Base-by-base conservation (phyloP, 2,329 filamentous ascomycete genomes). In the Fusarium poae region DNA sequence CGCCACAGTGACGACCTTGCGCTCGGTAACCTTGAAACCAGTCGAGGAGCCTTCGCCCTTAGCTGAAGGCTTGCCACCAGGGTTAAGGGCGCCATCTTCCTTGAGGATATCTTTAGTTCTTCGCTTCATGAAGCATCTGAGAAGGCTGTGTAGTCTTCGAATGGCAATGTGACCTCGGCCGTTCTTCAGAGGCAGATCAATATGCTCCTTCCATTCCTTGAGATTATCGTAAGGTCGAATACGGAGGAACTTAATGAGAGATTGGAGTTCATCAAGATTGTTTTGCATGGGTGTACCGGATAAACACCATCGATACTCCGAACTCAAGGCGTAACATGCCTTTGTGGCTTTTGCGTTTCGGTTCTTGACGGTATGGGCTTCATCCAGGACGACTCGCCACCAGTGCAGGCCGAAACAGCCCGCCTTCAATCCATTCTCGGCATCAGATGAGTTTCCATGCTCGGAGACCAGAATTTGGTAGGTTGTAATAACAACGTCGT, bases 281-380 rank as follows among this genome's bases (percentile, higher is more conserved):
- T 99, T 99, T 77, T 99, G 96, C 91, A 99, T 94, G 0, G 96
- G 96, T 2, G 96, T 99, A 54, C 96, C 96, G 1, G 94, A 97
- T 65, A 99, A 82, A 76, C 96, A 98, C 96, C 96, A 99, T 64
- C 96, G 87, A 75, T 97, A 98, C 77, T 96, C 91, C 21, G 93
- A 90, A 30, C 91, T 85, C 32, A 99, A 81, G 3, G 92, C 92
- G 76, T 91, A 99, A 70, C 92, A 96, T 3, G 96, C 94, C 77
- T 97, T 94, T 2, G 95, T 97, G 40, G 93, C 91, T 80, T 99
- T 99, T 23, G 96, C 94, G 71, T 97, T 97, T 67, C 95, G 91
- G 77, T 99, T 99, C 82, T 99, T 99, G 86, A 99, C 97, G 3
- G 92, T 97, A 78, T 99, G 96, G 2, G 96, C 96, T 82, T 99